Base-by-base conservation (phyloP, 768 basidiomycete species). In the Infundibulicybe gibba region DNA sequence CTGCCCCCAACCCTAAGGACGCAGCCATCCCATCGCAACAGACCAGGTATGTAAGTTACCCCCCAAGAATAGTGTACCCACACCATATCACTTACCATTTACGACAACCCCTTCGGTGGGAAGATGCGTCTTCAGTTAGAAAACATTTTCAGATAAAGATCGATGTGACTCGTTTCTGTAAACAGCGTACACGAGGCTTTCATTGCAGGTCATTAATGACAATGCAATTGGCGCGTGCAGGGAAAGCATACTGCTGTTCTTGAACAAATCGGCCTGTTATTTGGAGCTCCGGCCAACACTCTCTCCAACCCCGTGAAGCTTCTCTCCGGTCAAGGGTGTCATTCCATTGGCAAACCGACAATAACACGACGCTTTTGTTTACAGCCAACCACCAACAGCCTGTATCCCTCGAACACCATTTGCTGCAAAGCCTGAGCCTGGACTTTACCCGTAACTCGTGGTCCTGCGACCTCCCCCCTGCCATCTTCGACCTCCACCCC, bases 111-210 rank as follows among this genome's bases (percentile, higher is more conserved):
- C 34, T 17, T 12, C 16, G 39, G 47, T 48, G 47, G 32, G 47
- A 48, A 48, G 42, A 43, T 48, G 41, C 42, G 19, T 44, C 41
- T 42, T 42, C 13, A 20, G 16, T 49, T 46, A 32, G 37, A 33
- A 14, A 40, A 42, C 37, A 48, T 13, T 43, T 44, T 34, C 46
- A 39, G 50, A 56, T 42, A 43, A 45, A 50, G 53, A 53, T 53
- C 56, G 52, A 56, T 54, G 46, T 51, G 49, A 54, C 55, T 43
- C 51, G 51, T 44, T 55, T 54, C 49, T 50, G 50, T 45, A 54
- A 54, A 25, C 54, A 51, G 53, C 43, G 45, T 48, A 61, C 71
- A 71, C 64, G 70, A 69, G 70, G 68, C 64, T 62, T 67, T 66
- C 60, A 65, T 68, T 57, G 25, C 25, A 25, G 25, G 25, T 25